phyloP scores from a whole-genome alignment of 2,329 filamentous ascomycete genomes.

The Cladosporium halotolerans region DNA sequence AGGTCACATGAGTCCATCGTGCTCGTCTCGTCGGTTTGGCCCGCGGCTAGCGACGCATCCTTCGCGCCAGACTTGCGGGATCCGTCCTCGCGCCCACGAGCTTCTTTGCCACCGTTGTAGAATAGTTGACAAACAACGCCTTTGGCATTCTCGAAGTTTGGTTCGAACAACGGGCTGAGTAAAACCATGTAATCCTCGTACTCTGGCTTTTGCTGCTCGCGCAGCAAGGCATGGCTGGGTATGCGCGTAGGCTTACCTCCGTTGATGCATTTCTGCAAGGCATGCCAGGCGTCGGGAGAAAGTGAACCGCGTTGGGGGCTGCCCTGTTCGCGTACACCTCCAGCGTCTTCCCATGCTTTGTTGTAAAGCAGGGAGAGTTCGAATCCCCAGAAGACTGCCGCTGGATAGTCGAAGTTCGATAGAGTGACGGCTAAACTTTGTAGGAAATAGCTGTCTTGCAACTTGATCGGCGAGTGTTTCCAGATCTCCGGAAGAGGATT shows the following conservation, averaged over 20 bases:
- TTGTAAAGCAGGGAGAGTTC: conserved; percentile 37
- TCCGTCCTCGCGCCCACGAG: not conserved
- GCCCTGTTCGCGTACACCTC: conserved; percentile 31
- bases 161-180: conserved; percentile 21
- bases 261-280: conserved; percentile 29
- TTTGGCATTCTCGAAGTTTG: conserved; percentile 1
- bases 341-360: conserved; percentile 34
- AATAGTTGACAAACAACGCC: conserved; percentile 22
- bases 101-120: not conserved
- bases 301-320: conserved; percentile 29
- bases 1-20: not conserved
- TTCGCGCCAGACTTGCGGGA: not conserved
- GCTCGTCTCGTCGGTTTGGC: not conserved
- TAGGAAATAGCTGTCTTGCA: conserved; percentile 10
- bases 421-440: conserved; percentile 27
- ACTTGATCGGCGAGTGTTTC: not conserved
- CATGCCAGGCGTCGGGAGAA: conserved; percentile 29
- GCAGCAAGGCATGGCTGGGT: conserved; percentile 16
- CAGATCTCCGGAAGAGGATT: conserved; percentile 2
- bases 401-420: conserved; percentile 35
- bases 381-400: conserved; percentile 39
- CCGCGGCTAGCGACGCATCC: not conserved
- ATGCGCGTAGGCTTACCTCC: conserved; percentile 21
- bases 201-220: not conserved
- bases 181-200: conserved; percentile 16